Base-by-base conservation (phyloP, 2,329 filamentous ascomycete genomes). In the Bipolaris cookei region DNA sequence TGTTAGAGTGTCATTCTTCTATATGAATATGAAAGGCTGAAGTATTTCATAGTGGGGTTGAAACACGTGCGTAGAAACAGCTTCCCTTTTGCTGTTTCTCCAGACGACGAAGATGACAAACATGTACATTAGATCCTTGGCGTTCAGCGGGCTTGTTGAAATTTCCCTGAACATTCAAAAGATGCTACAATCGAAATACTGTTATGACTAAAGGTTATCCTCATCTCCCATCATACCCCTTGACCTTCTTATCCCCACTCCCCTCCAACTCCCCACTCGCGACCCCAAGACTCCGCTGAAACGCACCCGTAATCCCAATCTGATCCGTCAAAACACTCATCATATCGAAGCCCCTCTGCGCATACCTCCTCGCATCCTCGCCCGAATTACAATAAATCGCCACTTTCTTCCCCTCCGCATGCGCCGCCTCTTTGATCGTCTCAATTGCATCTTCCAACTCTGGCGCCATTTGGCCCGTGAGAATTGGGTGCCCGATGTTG, bases 301-400 rank as follows among this genome's bases (percentile, higher is more conserved):
- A 78, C 46, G 73, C 76, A 4, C 74, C 71, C 2, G 79, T 78
- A 21, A 83, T 70, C 4, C 76, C 80, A 16, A 78, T 72, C 67
- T 80, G 78, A 65, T 83, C 81, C 4, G 79, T 78, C 49, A 78
- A 75, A 13, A 73, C 65, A 44, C 79, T 78, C 47, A 83, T 77
- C 80, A 86, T 83, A 56, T 84, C 80, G 66, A 85, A 86, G 0
- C 83, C 83, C 53, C 78, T 76, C 43, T 84, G 79, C 3, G 81
- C 82, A 67, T 81, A 86, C 47, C 77, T 73, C 62, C 77, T 79
- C 6, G 83, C 81, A 64, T 83, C 78, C 50, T 83, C 81, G 0
- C 83, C 83, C 41, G 76, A 78, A 1, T 79, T 81, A 58, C 81
- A 83, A 62, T 83, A 86, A 38, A 86, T 85, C 0, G 82, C 83